Evolutionary conservation across 108 stramenopile genomes (phyloP), one percentile per base, ranked within the genome.

Genomic region (Stephanodiscus minutulus): DNA sequence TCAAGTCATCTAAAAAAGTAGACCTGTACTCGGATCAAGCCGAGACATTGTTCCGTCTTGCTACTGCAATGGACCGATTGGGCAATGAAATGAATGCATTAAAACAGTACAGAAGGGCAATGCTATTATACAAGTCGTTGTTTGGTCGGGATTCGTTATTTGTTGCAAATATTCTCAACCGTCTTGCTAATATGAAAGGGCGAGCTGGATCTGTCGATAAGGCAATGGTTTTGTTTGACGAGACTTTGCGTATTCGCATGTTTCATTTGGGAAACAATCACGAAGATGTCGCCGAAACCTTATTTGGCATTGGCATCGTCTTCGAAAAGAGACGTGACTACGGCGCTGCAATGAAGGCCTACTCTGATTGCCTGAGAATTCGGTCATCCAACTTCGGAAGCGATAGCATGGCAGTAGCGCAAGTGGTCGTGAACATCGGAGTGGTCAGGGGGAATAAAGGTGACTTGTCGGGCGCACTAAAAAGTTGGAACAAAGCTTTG

Each of bases 301-400:
- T 85, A 11, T 82, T 73, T 54, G 71, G 79, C 1, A 85, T 85
- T 71, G 84, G 81, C 17, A 60, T 82, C 36, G 76, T 76, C 31
- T 79, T 78, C 22, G 81, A 78, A 21, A 82, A 78, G 58, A 55
- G 64, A 28, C 37, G 60, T 17, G 72, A 82, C 54, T 77, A 78
- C 39, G 66, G 54, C 37, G 76, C 76, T 21, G 81, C 81, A 1
- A 82, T 82, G 74, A 77, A 65, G 55, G 66, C 72, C 22, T 82
- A 78, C 46, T 78, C 76, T 37, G 81, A 82, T 58, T 77, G 77
- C 37, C 66, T 82, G 50, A 65, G 81, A 5, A 82, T 82, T 41
- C 60, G 64, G 9, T 72, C 74, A 13, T 76, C 77, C 0, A 76
- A 73, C 22, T 69, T 64, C 39, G 81, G 81, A 56, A 72, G 66